Conservation (phyloP, 176 grass and related monocot genomes). For the Zea mays region Zm-B73-REFERENCE-NAM-5.0 NC_050096.1:24954001-24954500, state of each 20-base stretch:
- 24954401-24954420: neutral
- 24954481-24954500: neutral
- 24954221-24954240: neutral
- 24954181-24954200: too few species aligned
- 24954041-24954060: neutral
- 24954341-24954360: neutral
- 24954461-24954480: neutral
- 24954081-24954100: neutral
- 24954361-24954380: neutral
- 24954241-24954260: too few species aligned
- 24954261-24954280: neutral
- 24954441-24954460: neutral
- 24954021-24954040: neutral
- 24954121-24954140: neutral
- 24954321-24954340: neutral
- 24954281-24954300: neutral
- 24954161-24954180: neutral
- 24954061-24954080: conserved; percentile 26
- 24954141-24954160: neutral
- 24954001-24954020: neutral
- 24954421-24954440: neutral
- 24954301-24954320: neutral
- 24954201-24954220: neutral
- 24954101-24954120: neutral
- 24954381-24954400: neutral